Evolutionary conservation across 768 basidiomycete species (phyloP), one percentile per base, ranked within the genome.

Genomic region (Cubamyces lactineus): DNA sequence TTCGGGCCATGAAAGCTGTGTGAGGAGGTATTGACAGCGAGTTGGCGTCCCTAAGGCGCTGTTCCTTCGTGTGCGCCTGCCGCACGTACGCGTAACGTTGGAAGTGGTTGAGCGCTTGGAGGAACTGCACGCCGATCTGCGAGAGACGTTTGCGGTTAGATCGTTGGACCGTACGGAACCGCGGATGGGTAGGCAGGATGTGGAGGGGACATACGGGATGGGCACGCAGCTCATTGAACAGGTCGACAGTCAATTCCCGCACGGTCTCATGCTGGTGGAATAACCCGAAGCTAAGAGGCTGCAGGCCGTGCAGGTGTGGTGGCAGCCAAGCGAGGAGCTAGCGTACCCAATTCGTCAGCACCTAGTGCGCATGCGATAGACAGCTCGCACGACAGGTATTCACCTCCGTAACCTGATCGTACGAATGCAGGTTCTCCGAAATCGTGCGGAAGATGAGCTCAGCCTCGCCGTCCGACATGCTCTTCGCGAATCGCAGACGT

Each of bases 381-480:
- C 28, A 28, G 42, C 57, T 28, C 12, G n/a, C 57, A 53, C 52
- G 56, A 48, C 48, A 16, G 9, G 45, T 11, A 72, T 80, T 43
- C 59, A 94, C 96, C 83, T 98, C 94, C 1, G 92, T 82, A 15
- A 93, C 88, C 72, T 96, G 92, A 53, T 96, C 94, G 68, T 98
- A 97, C 0, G 84, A 82, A 68, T 82, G 86, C 47, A 93, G 80
- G 52, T 83, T 84, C 38, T 89, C 86, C 0, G 86, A 84, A 11
- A 99, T 75, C 5, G 85, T 83, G 38, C 84, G 83, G 77, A 91
- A 86, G 56, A 98, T 95, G 40, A 85, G 67, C 63, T 86, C 81
- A 0, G 84, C 86, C 74, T 98, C 97, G 0, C 78, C 69, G 63
- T 94, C 90, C 1, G 84, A 69, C 74, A 98, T 78, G 54, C 79